Base-by-base conservation (phyloP, 768 basidiomycete genomes). In the Steccherinum ochraceum region DNA sequence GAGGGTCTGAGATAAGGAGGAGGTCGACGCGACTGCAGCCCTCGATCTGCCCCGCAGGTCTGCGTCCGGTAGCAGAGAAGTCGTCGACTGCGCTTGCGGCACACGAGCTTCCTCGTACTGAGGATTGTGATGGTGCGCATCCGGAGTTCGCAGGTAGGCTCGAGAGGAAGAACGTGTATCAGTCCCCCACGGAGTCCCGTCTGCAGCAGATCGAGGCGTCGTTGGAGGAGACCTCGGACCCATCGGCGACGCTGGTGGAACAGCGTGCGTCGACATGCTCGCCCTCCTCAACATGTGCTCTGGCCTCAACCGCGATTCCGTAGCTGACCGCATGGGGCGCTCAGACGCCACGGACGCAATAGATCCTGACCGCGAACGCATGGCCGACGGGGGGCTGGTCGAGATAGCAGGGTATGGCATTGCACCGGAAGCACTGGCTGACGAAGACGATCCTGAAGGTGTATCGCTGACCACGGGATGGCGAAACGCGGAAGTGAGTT, bases 401-500 rank as follows among this genome's bases (percentile, higher is more conserved):
- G 18, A 10, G 7, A 43, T 19, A 5, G 41, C 16, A 23, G 41
- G 41, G 41, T 19, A 43, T 10, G n/a, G 41, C 18, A 43, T 18
- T n/a, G n/a, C 21, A 18, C 18, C 19, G n/a, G 52, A 24, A n/a
- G 48, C 39, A 12, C 43, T n/a, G 2, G 48, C 41, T 12, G 56
- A 52, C 18, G 50, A 24, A 13, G 26, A 21, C 27, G 55, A 50
- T 1, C 51, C 47, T 11, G 56, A 48, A 18, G n/a, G n/a, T n/a
- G 47, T 47, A 3, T 61, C 54, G 4, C 55, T 50, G 18, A 58
- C 54, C 18, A 59, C 51, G 26, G 56, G 55, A n/a, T 60, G 51
- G 39, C 56, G 57, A 52, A 64, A 61, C 5, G 61, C 58, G 5
- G 54, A 45, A 3, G 61, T 61, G 40, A 64, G 57, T 0, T 53